Evolutionary conservation across 1,284 basidiomycete species (phyloP), one percentile per base, ranked within the genome.

Genomic region (Ceratobasidium sp.): DNA sequence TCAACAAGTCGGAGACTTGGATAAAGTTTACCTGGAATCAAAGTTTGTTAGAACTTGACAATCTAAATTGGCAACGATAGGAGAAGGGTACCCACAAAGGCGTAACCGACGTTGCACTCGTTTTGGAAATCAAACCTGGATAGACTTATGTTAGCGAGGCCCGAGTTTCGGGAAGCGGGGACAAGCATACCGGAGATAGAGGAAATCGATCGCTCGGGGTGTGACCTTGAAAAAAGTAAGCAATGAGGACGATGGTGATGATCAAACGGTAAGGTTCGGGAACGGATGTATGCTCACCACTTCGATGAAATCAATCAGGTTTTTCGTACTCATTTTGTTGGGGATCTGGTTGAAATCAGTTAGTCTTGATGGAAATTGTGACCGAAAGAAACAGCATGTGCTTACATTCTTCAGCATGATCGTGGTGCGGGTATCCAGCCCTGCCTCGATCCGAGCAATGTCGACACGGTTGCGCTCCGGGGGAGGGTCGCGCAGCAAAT

Each of bases 371-470:
- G n/a, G n/a, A n/a, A n/a, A n/a, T n/a, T n/a, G n/a, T n/a, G n/a
- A n/a, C n/a, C n/a, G n/a, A n/a, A n/a, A n/a, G n/a, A n/a, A n/a
- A n/a, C n/a, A n/a, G n/a, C n/a, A n/a, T n/a, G n/a, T n/a, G 54
- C 63, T 52, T 54, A 95, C 91, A 78, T 95, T 95, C 82, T 94
- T 92, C 75, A 92, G 89, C 92, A 94, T 94, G 59, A 93, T 88
- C 26, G 93, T 94, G 66, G 81, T 94, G 47, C 93, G 85, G 41
- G 90, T 93, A 77, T 95, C 93, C 69, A 85, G 80, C 0, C 94
- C 93, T 41, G 85, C 86, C 80, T 91, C 90, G 78, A 95, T 93
- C 72, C 84, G 84, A 38, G 82, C 84, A 32, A 94, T 80, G 78
- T 92, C 88, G 32, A 95, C 81, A 76, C 88, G 86, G 78, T 94